A percentile compares a stretch with the other conserved stretches of the same genome.
These are phyloP conservation scores for Diplotaxis tenuifolia DNA, from an alignment of 345 rosid genomes.

Conservation along the genomic window DNA sequence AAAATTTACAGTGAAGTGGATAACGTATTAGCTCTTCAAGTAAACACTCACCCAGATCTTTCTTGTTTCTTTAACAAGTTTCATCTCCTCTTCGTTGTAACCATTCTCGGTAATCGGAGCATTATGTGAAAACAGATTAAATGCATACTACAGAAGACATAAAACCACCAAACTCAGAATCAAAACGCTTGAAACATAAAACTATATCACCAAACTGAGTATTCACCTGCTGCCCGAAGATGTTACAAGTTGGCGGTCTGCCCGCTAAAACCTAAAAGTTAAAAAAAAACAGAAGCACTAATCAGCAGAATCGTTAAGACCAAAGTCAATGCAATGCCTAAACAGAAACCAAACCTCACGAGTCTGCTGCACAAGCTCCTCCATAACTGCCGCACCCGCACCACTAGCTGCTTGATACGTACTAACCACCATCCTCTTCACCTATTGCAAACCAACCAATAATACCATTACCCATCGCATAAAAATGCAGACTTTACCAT, in stretches of 20 bases:
- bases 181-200: background rate
- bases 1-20: background rate
- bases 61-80: conserved; percentile 83
- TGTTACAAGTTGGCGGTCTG: conserved; percentile 76
- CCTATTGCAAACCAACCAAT: conserved; percentile 41
- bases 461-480: background rate
- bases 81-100: conserved; percentile 97
- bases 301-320: conserved; percentile 3
- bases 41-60: conserved; percentile 83
- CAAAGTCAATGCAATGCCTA: background rate
- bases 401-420: conserved; percentile 99
- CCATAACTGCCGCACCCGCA: conserved; percentile 99
- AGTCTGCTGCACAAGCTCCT: conserved; percentile 95
- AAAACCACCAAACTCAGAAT: conserved; percentile 15
- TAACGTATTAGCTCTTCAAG: background rate
- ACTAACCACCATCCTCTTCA: conserved; percentile 94
- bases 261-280: conserved; percentile 92
- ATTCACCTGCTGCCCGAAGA: conserved; percentile 73
- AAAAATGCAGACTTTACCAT: background rate
- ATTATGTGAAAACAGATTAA: conserved; percentile 94
- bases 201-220: background rate
- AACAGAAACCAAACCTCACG: conserved; percentile 65
- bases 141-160: conserved; percentile 73
- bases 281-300: conserved; percentile 24
- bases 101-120: conserved; percentile 81